A percentile compares a stretch with the other conserved stretches of the same genome.
phyloP scores from a whole-genome alignment of 2,329 filamentous ascomycete species.

The Talaromyces sp. region DNA sequence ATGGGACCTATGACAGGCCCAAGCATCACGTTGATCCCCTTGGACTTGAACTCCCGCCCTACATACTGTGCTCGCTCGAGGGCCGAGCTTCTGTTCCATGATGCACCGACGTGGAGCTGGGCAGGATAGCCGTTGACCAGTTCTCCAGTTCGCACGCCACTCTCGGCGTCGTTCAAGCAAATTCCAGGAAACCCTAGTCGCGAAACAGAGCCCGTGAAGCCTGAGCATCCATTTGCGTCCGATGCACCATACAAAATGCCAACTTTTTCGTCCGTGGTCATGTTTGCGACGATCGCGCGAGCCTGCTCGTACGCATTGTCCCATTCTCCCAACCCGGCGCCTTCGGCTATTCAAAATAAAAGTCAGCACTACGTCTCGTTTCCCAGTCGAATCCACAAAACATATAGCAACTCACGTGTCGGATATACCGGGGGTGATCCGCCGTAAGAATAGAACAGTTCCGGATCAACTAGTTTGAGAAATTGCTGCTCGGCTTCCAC shows the following conservation, averaged over 20 bases:
- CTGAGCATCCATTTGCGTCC: conserved; percentile 28
- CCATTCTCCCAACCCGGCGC: conserved; percentile 8
- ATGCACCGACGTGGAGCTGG: conserved; percentile 38
- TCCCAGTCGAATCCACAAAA: not conserved
- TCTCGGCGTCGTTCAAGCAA: conserved; percentile 38
- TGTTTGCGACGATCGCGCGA: conserved; percentile 8
- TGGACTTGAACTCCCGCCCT: conserved; percentile 53
- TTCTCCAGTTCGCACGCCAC: conserved; percentile 39
- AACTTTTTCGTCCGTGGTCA: conserved; percentile 15
- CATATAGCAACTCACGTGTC: not conserved
- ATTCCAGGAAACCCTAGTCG: conserved; percentile 35
- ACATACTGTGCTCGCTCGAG: conserved; percentile 50
- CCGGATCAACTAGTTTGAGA: not conserved
- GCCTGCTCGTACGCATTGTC: conserved; percentile 11
- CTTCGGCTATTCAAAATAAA: not conserved
- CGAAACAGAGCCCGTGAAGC: conserved; percentile 28
- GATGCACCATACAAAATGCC: conserved; percentile 12
- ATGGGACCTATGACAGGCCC: conserved; percentile 40
- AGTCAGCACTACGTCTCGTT: not conserved
- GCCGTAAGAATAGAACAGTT: conserved; percentile 3
- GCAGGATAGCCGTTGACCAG: conserved; percentile 40
- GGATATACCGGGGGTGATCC: conserved; percentile 3
- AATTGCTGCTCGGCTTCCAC: not conserved
- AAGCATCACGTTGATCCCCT: conserved; percentile 42
- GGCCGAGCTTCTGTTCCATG: conserved; percentile 52